phyloP scores from a whole-genome alignment of 257 asterid genomes.

The Penstemon newberryi region DNA sequence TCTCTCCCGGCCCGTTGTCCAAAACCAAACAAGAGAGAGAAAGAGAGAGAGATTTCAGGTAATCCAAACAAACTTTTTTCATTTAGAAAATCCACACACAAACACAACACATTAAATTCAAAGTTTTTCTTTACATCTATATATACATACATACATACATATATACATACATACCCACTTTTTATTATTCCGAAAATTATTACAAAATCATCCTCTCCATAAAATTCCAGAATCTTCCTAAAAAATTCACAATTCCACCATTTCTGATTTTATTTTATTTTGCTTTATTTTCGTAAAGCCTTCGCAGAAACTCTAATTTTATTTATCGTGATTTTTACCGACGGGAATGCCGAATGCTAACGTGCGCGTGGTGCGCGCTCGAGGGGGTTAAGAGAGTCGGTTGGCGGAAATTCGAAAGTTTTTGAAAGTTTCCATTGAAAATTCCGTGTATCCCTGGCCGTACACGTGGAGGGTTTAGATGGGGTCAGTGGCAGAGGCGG shows the following conservation, averaged over 20 bases:
- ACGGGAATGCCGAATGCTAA: background rate
- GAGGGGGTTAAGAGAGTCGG: background rate
- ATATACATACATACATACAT: too few species aligned
- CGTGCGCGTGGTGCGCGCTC: conserved; percentile 22
- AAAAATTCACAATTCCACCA: too few species aligned
- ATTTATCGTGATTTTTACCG: background rate
- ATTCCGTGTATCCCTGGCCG: conserved; percentile 12
- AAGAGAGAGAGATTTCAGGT: conserved; percentile 17
- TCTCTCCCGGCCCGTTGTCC: background rate
- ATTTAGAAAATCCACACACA: too few species aligned
- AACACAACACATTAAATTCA: too few species aligned
- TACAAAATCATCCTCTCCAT: too few species aligned
- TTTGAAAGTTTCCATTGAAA: background rate
- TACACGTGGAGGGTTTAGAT: conserved; percentile 42
- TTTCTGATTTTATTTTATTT: too few species aligned
- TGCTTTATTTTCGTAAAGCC: too few species aligned
- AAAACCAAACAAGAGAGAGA: background rate
- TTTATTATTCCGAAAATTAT: too few species aligned
- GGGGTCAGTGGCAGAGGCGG: conserved; percentile 41
- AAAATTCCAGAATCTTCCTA: too few species aligned
- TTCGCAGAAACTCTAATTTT: too few species aligned
- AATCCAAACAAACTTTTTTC: background rate
- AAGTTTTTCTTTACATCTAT: too few species aligned
- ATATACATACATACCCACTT: too few species aligned
- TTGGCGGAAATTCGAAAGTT: conserved; percentile 20